phyloP scores from a whole-genome alignment of 305 asterid species.

The Withania somnifera region DNA sequence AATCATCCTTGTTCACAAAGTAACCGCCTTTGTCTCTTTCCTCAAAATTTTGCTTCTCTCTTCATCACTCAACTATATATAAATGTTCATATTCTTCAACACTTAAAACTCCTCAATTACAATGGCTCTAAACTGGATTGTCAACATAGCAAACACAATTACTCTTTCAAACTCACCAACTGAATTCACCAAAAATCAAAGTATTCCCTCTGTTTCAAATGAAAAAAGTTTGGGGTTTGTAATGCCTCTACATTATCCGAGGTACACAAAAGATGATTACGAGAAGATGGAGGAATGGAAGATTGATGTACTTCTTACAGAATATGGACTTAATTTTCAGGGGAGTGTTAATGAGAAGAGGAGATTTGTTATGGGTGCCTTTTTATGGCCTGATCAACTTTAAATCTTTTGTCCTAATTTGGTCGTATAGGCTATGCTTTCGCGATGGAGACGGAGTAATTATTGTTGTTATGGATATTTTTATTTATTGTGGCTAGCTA shows the following conservation, averaged over 20 bases:
- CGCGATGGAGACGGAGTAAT: not conserved
- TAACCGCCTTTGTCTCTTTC: not conserved
- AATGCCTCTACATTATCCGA: constrained; percentile 45
- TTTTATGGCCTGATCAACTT: constrained; percentile 39
- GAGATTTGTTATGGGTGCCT: constrained; percentile 38
- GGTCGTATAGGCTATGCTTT: rapidly evolving
- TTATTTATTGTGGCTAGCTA: no score
- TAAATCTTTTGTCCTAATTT: not conserved
- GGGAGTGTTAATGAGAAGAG: constrained; percentile 38
- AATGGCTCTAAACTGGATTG: not conserved
- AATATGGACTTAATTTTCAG: constrained; percentile 20
- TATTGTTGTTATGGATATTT: not conserved
- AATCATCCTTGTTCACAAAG: not conserved
- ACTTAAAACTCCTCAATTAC: not conserved
- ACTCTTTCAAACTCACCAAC: not conserved
- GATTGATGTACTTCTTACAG: constrained; percentile 20
- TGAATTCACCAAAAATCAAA: not conserved
- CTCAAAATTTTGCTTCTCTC: not conserved
- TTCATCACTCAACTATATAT: not conserved
- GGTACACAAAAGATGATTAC: constrained; percentile 28
- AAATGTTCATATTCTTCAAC: not conserved
- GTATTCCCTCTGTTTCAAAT: not conserved
- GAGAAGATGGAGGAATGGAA: constrained; percentile 41
- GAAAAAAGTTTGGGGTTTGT: not conserved
- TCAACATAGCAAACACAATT: not conserved